Percentiles rank a stretch among this genome's conserved stretches.
phyloP scores from a whole-genome alignment of 2,329 filamentous ascomycete species.

The Colletotrichum godetiae region DNA sequence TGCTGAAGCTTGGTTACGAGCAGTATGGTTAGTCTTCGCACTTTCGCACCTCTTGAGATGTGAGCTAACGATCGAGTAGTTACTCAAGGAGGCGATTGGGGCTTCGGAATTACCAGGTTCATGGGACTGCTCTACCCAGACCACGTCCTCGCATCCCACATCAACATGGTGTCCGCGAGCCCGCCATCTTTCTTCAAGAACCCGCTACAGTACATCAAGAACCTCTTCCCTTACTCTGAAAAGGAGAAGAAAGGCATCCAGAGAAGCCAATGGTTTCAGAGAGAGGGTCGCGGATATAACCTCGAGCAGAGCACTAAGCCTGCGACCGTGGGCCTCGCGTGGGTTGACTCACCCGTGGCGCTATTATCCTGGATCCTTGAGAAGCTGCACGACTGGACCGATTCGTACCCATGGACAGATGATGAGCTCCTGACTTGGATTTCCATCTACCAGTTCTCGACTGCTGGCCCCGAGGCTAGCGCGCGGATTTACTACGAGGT shows the following conservation, averaged over 20 bases:
- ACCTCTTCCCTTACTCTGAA: slow-evolving; percentile 64
- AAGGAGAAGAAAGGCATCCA: slow-evolving; percentile 63
- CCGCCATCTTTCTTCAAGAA: slow-evolving; percentile 62
- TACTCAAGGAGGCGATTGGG: slow-evolving; percentile 78
- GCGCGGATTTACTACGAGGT: slow-evolving; percentile 80
- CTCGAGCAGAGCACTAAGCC: slow-evolving; percentile 74
- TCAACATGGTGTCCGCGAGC: slow-evolving; percentile 64
- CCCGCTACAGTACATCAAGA: slow-evolving; percentile 68
- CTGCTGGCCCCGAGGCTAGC: slow-evolving; percentile 75
- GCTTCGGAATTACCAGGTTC: slow-evolving; percentile 71
- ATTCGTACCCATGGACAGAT: slow-evolving; percentile 78
- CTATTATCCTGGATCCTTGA: slow-evolving; percentile 84
- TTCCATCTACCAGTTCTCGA: slow-evolving; percentile 77
- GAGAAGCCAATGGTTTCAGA: slow-evolving; percentile 67
- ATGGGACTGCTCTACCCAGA: slow-evolving; percentile 70
- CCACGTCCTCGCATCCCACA: slow-evolving; percentile 68
- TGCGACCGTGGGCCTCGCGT: slow-evolving; percentile 76
- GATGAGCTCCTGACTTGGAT: slow-evolving; percentile 83
- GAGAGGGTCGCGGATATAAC: slow-evolving; percentile 69
- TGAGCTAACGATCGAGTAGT: slow-evolving; percentile 43
- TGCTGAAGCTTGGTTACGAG: slow-evolving; percentile 74
- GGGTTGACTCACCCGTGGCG: slow-evolving; percentile 77
- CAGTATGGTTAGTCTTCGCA: slow-evolving; percentile 58
- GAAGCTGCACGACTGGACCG: slow-evolving; percentile 82
- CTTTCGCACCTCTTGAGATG: slow-evolving; percentile 29